These are phyloP conservation scores for Paraurostyla sp. DNA, from an alignment of 73 alveolate species.

Conservation along the genomic window DNA sequence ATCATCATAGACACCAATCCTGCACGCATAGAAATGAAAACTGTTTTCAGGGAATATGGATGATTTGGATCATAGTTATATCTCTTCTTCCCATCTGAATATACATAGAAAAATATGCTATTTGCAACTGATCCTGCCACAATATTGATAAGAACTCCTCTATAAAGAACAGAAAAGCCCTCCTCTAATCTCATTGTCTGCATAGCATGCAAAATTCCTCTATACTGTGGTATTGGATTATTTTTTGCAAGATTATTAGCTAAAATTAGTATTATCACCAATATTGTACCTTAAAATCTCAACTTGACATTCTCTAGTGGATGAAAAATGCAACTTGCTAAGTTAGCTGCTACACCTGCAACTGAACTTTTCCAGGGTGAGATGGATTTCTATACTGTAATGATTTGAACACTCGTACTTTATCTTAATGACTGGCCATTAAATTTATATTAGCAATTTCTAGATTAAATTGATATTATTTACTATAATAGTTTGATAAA, in stretches of 20 bases:
- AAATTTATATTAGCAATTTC: too few species aligned
- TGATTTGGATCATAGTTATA: conserved; percentile 23
- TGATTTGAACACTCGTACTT: not conserved
- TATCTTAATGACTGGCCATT: conserved; percentile 1
- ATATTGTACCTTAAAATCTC: conserved; percentile 54
- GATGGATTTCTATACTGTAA: not conserved
- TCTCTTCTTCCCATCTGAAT: conserved; percentile 55
- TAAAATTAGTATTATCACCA: not conserved
- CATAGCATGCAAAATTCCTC: conserved; percentile 60
- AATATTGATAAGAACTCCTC: conserved; percentile 68
- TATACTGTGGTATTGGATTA: conserved; percentile 68
- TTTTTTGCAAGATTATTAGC: conserved; percentile 67
- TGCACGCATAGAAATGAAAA: conserved; percentile 59
- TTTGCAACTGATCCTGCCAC: conserved; percentile 64
- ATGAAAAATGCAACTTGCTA: conserved; percentile 48
- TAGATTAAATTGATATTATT: not conserved
- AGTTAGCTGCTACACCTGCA: conserved; percentile 66
- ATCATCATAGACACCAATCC: conserved; percentile 55
- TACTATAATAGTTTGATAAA: not conserved
- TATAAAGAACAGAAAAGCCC: conserved; percentile 60
- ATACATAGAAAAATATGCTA: conserved; percentile 62
- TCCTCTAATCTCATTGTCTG: conserved; percentile 58
- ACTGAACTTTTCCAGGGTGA: conserved; percentile 66
- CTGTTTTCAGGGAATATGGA: conserved; percentile 27
- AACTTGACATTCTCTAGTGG: conserved; percentile 76